Base-by-base conservation (phyloP, 306 rosid genomes). In the Styphnolobium japonicum region DNA sequence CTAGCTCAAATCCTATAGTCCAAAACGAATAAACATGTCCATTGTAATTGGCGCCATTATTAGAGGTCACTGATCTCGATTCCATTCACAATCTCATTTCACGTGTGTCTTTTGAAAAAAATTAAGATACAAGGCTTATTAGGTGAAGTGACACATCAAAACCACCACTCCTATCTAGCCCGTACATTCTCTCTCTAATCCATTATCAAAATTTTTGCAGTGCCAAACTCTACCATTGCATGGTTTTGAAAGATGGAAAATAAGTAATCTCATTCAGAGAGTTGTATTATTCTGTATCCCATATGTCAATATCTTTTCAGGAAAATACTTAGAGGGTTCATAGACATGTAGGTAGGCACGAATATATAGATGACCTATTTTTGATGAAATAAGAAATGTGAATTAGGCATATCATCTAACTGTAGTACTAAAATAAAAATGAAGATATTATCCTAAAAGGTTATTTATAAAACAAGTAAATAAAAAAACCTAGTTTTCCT, bases 11-110 rank as follows among this genome's bases (percentile, higher is more conserved):
- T 42, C 65, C 56, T 49, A 71, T 71, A 42, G 52, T 77, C 34
- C 65, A 61, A 51, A 55, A 82, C 78, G 15, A 51, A 76, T 70
- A 51, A 82, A 76, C 68, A 63, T 63, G 31, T 25, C 58, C 63
- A 63, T n/a, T 39, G 40, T 51, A 70, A 77, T 82, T 70, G 79
- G 40, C 21, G 18, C 64, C 80, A 45, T 34, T 46, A 45, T 56
- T 81, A 61, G 80, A 75, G 23, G 25, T 21, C 64, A 76, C 67
- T 51, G n/a, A n/a, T 8, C 66, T 53, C 15, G 55, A 55, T 78
- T 67, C 76, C 64, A 37, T 67, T 33, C 9, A 3, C n/a, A 14
- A 14, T 40, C 43, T 37, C 27, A 52, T 21, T 77, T 76, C 81
- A 76, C 65, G 64, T 48, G 74, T 65, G 74, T 33, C 66, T 53